Conservation (phyloP, 257 asterid genomes). For the Lantana camara region DNA sequence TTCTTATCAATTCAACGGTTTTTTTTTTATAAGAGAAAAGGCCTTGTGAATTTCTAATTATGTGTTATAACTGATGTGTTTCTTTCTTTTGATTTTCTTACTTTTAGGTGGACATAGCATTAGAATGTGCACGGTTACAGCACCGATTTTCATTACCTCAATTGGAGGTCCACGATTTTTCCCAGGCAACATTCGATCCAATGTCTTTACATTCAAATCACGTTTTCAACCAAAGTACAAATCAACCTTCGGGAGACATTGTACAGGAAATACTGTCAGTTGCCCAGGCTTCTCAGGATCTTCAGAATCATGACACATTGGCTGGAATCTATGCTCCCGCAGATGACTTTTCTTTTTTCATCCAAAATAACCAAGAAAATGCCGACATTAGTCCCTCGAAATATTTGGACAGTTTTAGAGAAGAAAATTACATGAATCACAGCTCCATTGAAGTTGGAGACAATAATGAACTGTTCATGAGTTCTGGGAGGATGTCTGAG, state of each 20-base stretch:
- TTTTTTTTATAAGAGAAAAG: too few relatives aligned
- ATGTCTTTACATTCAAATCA: constrained; percentile 32
- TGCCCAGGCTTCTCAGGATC: constrained; percentile 79
- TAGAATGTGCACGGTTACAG: constrained; percentile 92
- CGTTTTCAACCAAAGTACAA: constrained; percentile 36
- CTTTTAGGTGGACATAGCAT: constrained; percentile 73
- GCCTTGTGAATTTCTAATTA: background rate
- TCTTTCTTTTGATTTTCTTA: background rate
- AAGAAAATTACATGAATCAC: constrained; percentile 34
- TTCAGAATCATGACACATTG: constrained; percentile 58
- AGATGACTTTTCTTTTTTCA: constrained; percentile 67
- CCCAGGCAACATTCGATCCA: constrained; percentile 43
- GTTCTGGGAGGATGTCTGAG: constrained; percentile 57
- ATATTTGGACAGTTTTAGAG: constrained; percentile 37
- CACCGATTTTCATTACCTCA: constrained; percentile 74
- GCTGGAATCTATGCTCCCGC: constrained; percentile 40
- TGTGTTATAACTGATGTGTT: background rate
- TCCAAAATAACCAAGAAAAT: constrained; percentile 38
- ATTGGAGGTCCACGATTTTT: constrained; percentile 68
- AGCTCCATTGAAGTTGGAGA: constrained; percentile 54
- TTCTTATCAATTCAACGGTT: too few relatives aligned
- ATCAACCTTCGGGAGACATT: constrained; percentile 47
- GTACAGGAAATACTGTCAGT: constrained; percentile 81
- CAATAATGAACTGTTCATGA: constrained; percentile 43
- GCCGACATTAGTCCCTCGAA: constrained; percentile 37